phyloP scores from a whole-genome alignment of 2,329 filamentous ascomycete species.

The Diaporthe citriasiana region DNA sequence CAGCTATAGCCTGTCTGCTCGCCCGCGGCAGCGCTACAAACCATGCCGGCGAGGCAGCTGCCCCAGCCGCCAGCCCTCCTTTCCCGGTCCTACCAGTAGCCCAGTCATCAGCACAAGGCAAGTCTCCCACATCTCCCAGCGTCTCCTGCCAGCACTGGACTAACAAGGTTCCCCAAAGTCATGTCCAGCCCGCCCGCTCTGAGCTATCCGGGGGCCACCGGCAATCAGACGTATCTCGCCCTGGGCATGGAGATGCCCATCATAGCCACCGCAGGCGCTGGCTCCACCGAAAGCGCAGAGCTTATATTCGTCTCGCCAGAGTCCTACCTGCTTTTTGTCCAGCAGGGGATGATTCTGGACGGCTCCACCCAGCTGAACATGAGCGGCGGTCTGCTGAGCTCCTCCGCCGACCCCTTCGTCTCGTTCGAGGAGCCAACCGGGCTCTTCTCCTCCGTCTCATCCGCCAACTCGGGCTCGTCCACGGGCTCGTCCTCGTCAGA shows the following conservation, averaged over 20 bases:
- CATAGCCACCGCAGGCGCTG: slow-evolving; percentile 37
- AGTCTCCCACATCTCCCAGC: neutral
- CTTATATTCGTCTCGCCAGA: slow-evolving; percentile 38
- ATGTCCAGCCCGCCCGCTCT: slow-evolving; percentile 36
- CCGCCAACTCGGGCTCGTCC: slow-evolving; percentile 41
- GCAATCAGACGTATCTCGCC: slow-evolving; percentile 36
- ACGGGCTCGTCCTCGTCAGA: slow-evolving; percentile 43
- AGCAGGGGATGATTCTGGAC: slow-evolving; percentile 40
- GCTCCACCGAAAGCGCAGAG: slow-evolving; percentile 36
- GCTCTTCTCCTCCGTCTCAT: slow-evolving; percentile 47
- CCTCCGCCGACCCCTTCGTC: slow-evolving; percentile 42
- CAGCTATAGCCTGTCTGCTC: slow-evolving; percentile 39
- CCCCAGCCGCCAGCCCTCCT: slow-evolving; percentile 45
- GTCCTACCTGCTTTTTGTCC: slow-evolving; percentile 41
- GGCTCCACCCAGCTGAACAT: slow-evolving; percentile 38
- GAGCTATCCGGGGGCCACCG: slow-evolving; percentile 31
- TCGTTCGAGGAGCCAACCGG: slow-evolving; percentile 46
- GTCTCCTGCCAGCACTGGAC: neutral
- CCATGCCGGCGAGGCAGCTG: slow-evolving; percentile 41
- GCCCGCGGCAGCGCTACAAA: neutral
- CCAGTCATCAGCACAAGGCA: slow-evolving; percentile 22
- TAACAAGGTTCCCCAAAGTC: slow-evolving; percentile 1
- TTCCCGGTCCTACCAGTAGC: slow-evolving; percentile 34
- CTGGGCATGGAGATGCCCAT: slow-evolving; percentile 41
- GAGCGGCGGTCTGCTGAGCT: slow-evolving; percentile 41